These are phyloP conservation scores for Colletotrichum gigasporum DNA, from an alignment of 2,329 filamentous ascomycete genomes.

Conservation along the genomic window DNA sequence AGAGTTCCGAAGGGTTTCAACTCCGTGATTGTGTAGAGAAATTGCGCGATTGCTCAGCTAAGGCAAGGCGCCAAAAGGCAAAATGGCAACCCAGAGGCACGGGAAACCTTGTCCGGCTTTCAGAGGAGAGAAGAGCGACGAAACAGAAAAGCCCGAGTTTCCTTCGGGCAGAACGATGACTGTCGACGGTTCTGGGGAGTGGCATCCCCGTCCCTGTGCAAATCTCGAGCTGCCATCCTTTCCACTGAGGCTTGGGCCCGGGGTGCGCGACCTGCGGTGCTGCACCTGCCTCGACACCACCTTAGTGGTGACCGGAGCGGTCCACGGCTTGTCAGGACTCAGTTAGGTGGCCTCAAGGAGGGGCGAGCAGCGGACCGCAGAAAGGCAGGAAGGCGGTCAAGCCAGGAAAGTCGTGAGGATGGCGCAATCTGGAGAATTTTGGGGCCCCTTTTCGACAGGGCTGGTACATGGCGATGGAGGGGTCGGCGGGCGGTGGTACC, in stretches of 20 bases:
- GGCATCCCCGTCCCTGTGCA: slow-evolving; percentile 21
- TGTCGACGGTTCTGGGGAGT: background rate
- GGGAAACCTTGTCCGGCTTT: too few species aligned
- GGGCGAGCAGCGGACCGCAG: background rate
- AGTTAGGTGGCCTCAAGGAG: slow-evolving; percentile 16
- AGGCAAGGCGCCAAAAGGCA: background rate
- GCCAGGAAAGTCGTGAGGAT: slow-evolving; percentile 22
- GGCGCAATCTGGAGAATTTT: slow-evolving; percentile 33
- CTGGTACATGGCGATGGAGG: slow-evolving; percentile 26
- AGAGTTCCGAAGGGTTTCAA: slow-evolving; percentile 22
- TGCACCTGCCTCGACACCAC: slow-evolving; percentile 4
- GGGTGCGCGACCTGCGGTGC: background rate
- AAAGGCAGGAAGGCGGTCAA: slow-evolving; percentile 29
- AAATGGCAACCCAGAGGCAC: too few species aligned
- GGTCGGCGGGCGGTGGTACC: slow-evolving; percentile 16
- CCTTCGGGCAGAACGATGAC: slow-evolving; percentile 6
- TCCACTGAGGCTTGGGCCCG: background rate
- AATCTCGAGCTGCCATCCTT: background rate
- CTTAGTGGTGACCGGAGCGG: background rate
- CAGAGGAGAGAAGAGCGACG: background rate
- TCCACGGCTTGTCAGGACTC: background rate
- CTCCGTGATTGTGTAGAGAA: background rate
- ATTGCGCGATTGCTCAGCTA: slow-evolving; percentile 16
- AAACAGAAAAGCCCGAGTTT: slow-evolving; percentile 15
- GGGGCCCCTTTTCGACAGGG: slow-evolving; percentile 28